phyloP scores from a whole-genome alignment of 768 basidiomycete species.

The Saitozyma podzolica region DNA sequence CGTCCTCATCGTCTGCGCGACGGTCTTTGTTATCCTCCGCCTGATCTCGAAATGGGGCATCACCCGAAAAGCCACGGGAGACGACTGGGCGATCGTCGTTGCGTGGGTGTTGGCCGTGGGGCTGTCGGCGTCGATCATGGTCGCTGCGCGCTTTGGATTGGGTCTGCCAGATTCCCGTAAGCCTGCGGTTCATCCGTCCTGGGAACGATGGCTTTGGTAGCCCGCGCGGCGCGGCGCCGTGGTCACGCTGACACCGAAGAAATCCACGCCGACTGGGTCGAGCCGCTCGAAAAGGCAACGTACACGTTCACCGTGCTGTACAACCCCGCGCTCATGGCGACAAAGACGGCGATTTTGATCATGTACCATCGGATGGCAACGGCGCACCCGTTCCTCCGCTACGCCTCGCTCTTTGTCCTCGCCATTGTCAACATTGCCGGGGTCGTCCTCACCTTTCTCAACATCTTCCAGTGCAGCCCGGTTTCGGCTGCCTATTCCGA shows the following conservation, averaged over 20 bases:
- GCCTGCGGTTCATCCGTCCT: background rate
- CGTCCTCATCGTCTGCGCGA: conserved; percentile 36
- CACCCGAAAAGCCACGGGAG: conserved; percentile 26
- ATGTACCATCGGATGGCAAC: conserved; percentile 46
- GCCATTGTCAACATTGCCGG: conserved; percentile 43
- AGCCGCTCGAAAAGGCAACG: conserved; percentile 12
- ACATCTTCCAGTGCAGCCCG: conserved; percentile 48
- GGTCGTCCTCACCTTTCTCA: conserved; percentile 46
- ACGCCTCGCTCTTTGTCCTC: conserved; percentile 34
- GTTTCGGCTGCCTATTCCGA: conserved; percentile 34
- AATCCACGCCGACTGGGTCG: conserved; percentile 9
- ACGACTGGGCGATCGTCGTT: conserved; percentile 38
- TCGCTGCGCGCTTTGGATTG: conserved; percentile 31
- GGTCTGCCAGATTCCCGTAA: conserved; percentile 32
- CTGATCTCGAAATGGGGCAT: conserved; percentile 41
- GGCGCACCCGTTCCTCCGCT: conserved; percentile 38
- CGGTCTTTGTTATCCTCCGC: conserved; percentile 34
- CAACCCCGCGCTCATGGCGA: conserved; percentile 48
- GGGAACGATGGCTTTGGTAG: no score
- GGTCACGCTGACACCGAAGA: no score
- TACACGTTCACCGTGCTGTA: conserved; percentile 48
- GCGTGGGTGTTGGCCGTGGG: conserved; percentile 45
- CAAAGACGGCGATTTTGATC: conserved; percentile 44
- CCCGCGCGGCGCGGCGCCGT: background rate
- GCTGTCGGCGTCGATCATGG: conserved; percentile 27